These are phyloP conservation scores for Vigna nakashimae DNA, from an alignment of 306 rosid genomes.

Conservation along the genomic window DNA sequence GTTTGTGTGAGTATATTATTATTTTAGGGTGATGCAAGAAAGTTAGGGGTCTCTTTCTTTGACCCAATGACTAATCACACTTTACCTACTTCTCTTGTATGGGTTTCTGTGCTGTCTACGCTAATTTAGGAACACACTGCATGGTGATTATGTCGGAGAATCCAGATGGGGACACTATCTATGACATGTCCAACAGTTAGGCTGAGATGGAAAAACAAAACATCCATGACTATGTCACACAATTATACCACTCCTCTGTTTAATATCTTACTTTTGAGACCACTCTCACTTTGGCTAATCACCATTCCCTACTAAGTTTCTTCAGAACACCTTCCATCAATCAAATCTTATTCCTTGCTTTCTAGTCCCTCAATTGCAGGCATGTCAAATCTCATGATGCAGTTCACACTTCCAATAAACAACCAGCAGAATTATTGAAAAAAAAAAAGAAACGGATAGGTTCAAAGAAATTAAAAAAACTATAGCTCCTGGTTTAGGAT, in stretches of 20 bases:
- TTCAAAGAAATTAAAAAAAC: not conserved
- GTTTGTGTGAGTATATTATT: not conserved
- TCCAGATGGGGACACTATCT: slow-evolving; percentile 10
- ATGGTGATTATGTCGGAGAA: slow-evolving; percentile 34
- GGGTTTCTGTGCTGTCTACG: slow-evolving; percentile 25
- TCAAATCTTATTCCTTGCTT: slow-evolving; percentile 20
- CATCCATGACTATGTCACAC: slow-evolving; percentile 29
- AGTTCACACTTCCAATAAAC: not conserved
- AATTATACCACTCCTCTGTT: slow-evolving; percentile 10
- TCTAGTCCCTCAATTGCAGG: slow-evolving; percentile 17
- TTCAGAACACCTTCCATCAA: slow-evolving; percentile 5
- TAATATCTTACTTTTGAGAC: not conserved
- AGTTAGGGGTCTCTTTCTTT: slow-evolving; percentile 40
- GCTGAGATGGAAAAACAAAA: slow-evolving; percentile 26
- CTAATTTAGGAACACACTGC: slow-evolving; percentile 38
- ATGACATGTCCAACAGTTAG: slow-evolving; percentile 21
- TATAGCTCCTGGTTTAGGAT: too few relatives aligned
- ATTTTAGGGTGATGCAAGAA: slow-evolving; percentile 13
- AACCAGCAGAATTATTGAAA: not conserved
- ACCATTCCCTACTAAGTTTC: not conserved
- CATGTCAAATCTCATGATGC: slow-evolving; percentile 28
- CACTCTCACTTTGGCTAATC: slow-evolving; percentile 4
- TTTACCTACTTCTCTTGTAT: slow-evolving; percentile 31
- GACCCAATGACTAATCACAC: slow-evolving; percentile 20
- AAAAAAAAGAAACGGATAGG: not conserved